Evolutionary conservation across 2,329 filamentous ascomycete species (phyloP).

Genomic region (Mariannaea elegans): DNA sequence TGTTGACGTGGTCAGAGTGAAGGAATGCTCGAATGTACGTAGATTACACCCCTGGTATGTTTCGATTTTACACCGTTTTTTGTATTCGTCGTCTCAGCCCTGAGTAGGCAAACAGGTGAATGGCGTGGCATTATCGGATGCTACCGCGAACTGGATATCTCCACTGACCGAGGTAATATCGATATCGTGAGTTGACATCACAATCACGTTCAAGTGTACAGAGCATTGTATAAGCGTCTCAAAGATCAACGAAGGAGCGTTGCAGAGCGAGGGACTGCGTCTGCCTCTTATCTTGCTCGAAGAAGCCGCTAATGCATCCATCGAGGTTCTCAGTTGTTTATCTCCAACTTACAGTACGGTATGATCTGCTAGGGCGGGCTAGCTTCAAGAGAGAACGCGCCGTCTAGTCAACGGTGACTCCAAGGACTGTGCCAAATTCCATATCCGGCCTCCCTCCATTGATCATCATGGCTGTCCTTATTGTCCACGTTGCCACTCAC

Average conservation of each 20-base stretch:
- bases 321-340: too few relatives aligned
- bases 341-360: too few relatives aligned
- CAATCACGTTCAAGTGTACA: background rate
- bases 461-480: background rate
- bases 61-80: slow-evolving; percentile 7
- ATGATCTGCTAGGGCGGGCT: too few relatives aligned
- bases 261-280: background rate
- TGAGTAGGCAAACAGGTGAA: background rate
- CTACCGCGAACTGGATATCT: background rate
- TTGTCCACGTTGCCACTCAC: background rate
- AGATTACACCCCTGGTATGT: background rate
- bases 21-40: background rate
- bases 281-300: slow-evolving; percentile 15
- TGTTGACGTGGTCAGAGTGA: slow-evolving; percentile 1
- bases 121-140: slow-evolving; percentile 7
- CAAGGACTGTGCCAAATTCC: background rate
- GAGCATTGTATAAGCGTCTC: background rate
- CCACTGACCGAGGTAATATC: background rate
- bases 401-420: background rate
- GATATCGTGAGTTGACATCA: background rate
- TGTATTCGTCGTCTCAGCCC: background rate
- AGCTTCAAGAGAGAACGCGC: background rate
- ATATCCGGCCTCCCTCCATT: too few relatives aligned
- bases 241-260: background rate
- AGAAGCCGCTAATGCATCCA: slow-evolving; percentile 13